phyloP scores from a whole-genome alignment of 306 rosid species.

The Fragaria ananassa region DNA sequence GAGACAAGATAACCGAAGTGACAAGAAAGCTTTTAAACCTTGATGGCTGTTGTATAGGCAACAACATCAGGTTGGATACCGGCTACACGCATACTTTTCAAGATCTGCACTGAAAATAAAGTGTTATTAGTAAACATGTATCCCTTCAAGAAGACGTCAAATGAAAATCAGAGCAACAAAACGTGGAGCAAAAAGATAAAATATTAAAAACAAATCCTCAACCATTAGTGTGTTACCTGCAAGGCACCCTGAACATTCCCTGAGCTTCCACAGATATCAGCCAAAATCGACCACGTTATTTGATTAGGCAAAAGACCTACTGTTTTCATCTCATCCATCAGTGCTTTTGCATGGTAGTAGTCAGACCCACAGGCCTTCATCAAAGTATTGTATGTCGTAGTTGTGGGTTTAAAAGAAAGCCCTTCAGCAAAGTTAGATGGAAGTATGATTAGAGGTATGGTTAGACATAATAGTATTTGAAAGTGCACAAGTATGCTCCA shows the following conservation, averaged over 20 bases:
- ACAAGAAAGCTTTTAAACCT: conserved; percentile 49
- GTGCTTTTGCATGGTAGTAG: conserved; percentile 72
- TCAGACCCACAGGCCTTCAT: conserved; percentile 96
- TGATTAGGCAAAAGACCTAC: conserved; percentile 77
- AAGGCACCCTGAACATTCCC: conserved; percentile 63
- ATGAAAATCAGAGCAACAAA: conserved; percentile 6
- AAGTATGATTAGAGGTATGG: conserved; percentile 38
- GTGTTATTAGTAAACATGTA: conserved; percentile 32
- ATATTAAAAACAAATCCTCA: neutral
- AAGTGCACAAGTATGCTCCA: conserved; percentile 21
- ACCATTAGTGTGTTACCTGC: conserved; percentile 50
- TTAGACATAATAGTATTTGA: conserved; percentile 25
- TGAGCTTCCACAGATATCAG: conserved; percentile 69
- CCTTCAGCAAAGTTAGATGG: conserved; percentile 49
- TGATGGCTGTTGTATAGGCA: conserved; percentile 80
- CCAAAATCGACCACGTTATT: conserved; percentile 85
- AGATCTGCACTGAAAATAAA: conserved; percentile 57
- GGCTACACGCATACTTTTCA: conserved; percentile 60
- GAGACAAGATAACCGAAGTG: conserved; percentile 16
- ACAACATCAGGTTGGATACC: conserved; percentile 83
- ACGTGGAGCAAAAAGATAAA: neutral
- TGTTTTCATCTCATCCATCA: conserved; percentile 74
- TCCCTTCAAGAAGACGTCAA: conserved; percentile 10
- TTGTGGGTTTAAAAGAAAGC: conserved; percentile 71
- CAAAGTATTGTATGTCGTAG: conserved; percentile 75